Conservation (phyloP, 140 eudicot genomes). For the Ambrosia hybrid region DNA sequence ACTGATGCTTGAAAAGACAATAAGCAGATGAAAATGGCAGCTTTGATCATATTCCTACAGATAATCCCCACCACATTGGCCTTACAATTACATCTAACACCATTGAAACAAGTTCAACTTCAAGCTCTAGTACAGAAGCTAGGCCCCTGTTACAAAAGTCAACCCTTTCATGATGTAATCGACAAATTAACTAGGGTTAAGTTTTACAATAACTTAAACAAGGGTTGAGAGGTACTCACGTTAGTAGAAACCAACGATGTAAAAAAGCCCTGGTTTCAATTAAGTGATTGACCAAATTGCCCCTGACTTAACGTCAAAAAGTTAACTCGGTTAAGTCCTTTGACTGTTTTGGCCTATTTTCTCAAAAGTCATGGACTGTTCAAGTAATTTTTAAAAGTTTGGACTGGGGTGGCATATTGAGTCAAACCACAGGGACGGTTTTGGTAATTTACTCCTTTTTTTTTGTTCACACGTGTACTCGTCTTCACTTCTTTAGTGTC, state of each 20-base stretch:
- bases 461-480: too few relatives aligned
- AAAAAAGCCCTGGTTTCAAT: conserved; percentile 60
- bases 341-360: too few relatives aligned
- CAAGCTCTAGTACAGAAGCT: conserved; percentile 60
- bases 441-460: too few relatives aligned
- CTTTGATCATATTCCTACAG: conserved; percentile 53
- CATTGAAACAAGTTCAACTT: conserved; percentile 40
- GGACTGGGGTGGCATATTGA: too few relatives aligned
- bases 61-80: conserved; percentile 79
- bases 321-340: too few relatives aligned
- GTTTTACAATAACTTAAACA: conserved; percentile 6
- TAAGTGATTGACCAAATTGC: too few relatives aligned
- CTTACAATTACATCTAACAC: conserved; percentile 64
- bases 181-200: conserved; percentile 14
- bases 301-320: too few relatives aligned
- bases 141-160: conserved; percentile 66
- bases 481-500: too few relatives aligned
- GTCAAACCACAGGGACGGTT: too few relatives aligned
- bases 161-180: conserved; percentile 32
- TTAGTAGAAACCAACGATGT: conserved; percentile 67
- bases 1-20: conserved; percentile 47
- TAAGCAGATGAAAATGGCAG: conserved; percentile 71
- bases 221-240: conserved; percentile 47
- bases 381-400: too few relatives aligned
- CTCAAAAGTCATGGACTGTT: too few relatives aligned